phyloP scores from a whole-genome alignment of 1,139 yeast genomes.

The Geotrichum reessii region DNA sequence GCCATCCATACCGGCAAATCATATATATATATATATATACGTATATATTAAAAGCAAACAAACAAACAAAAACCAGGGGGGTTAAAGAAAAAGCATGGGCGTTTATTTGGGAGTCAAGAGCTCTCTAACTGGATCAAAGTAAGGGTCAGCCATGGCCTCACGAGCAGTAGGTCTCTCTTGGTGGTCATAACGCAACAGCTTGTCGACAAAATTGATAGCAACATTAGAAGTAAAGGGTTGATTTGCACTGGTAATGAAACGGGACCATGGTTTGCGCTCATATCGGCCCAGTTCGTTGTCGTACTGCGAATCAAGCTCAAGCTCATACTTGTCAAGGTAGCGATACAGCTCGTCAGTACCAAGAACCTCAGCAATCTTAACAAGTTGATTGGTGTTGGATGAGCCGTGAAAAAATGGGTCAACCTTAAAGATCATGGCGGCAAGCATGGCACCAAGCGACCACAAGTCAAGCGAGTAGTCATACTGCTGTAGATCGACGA shows the following conservation, averaged over 20 bases:
- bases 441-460: constrained; percentile 97
- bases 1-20: too few species aligned
- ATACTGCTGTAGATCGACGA: constrained; percentile 88
- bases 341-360: constrained; percentile 80
- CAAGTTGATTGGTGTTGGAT: constrained; percentile 92
- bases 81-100: background rate
- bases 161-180: constrained; percentile 89
- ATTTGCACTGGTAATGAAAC: constrained; percentile 72
- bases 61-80: too few species aligned
- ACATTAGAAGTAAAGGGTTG: constrained; percentile 62
- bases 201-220: constrained; percentile 77
- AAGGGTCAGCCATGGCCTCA: constrained; percentile 89
- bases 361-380: constrained; percentile 86
- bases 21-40: background rate
- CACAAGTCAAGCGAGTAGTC: constrained; percentile 94
- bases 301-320: constrained; percentile 73
- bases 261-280: constrained; percentile 82
- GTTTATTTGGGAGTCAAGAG: constrained; percentile 6
- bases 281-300: constrained; percentile 71
- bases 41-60: background rate
- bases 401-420: constrained; percentile 98
- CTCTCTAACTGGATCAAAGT: constrained; percentile 44
- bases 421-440: constrained; percentile 92
- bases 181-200: constrained; percentile 83
- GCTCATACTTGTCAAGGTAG: constrained; percentile 70